These are phyloP conservation scores for Rheum nobile DNA, from an alignment of 148 eudicot species.

Conservation along the genomic window DNA sequence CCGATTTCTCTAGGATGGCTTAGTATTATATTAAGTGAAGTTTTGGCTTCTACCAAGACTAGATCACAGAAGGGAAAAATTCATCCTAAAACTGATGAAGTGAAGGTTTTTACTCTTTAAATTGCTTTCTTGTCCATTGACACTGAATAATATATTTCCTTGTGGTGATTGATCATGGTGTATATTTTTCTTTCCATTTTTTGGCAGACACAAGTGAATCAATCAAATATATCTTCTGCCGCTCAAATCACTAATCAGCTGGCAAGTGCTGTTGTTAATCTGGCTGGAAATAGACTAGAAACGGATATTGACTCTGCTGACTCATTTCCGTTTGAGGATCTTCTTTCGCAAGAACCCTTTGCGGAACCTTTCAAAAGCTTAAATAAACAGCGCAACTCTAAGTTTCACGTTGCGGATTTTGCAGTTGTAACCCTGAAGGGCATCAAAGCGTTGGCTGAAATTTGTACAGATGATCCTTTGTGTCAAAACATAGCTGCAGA, in stretches of 20 bases:
- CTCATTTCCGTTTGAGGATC: slow-evolving; percentile 53
- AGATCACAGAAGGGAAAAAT: slow-evolving; percentile 45
- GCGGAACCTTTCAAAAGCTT: slow-evolving; percentile 49
- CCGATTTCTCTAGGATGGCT: slow-evolving; percentile 95
- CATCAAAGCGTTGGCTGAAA: slow-evolving; percentile 81
- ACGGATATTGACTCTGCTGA: slow-evolving; percentile 32
- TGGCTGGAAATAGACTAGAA: slow-evolving; percentile 70
- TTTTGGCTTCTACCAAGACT: slow-evolving; percentile 42
- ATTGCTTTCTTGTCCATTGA: background rate
- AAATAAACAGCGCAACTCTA: slow-evolving; percentile 54
- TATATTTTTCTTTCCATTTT: background rate
- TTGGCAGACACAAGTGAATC: slow-evolving; percentile 88
- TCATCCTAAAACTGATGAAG: slow-evolving; percentile 54
- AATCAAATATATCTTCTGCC: slow-evolving; percentile 55
- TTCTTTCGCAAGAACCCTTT: slow-evolving; percentile 84
- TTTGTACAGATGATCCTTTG: slow-evolving; percentile 62
- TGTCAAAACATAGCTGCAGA: slow-evolving; percentile 63
- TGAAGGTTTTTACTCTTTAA: slow-evolving; percentile 48
- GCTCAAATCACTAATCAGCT: slow-evolving; percentile 59
- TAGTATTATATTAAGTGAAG: slow-evolving; percentile 61
- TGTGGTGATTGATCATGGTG: background rate
- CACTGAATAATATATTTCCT: background rate
- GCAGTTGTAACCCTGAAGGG: slow-evolving; percentile 90
- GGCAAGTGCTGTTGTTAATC: slow-evolving; percentile 66
- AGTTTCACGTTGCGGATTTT: slow-evolving; percentile 77